Evolutionary conservation across 2,329 filamentous ascomycete species (phyloP), one percentile per base, ranked within the genome.

Genomic region (Gnomoniopsis sp.): DNA sequence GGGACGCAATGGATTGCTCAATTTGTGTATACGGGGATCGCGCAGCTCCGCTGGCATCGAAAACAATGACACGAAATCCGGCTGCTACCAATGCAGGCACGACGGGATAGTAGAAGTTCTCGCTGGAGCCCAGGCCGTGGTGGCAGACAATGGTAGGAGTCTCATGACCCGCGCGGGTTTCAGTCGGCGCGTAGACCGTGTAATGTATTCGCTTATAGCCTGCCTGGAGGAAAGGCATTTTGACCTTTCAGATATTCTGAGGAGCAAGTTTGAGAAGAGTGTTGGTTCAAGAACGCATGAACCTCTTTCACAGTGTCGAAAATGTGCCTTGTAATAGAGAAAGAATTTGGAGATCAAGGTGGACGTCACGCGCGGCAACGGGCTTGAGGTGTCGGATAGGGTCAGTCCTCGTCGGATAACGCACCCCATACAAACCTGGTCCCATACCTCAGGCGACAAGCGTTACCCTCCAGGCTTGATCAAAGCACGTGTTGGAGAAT

Each of bases 111-210:
- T 60, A 60, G 50, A 60, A 60, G 22, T 56, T 57, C 14, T 57
- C 48, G 22, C 53, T 57, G 34, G 54, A 58, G 36, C 58, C 58
- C 3, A 60, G 58, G 49, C 58, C 58, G 36, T 60, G 58, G 30
- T 57, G 54, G 49, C 49, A 53, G 36, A 60, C 36, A n/a, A 60
- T 57, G 43, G 58, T 60, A 3, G 34, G 34, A 19, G 26, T 12
- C 21, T 33, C 12, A 8, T 47, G 47, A n/a, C 36, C 21, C 3
- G 48, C 22, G n/a, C n/a, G 43, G 26, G 48, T 26, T 14, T 50
- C 46, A 30, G 57, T 44, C 15, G 52, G 23, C 15, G 57, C 26
- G 47, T 55, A 55, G 47, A 55, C 57, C 21, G 57, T 55, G 38
- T 43, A 55, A 14, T 59, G 57, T 22, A 59, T 36, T 4, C 26